Evolutionary conservation across 2,329 filamentous ascomycete species (phyloP).

Genomic region (Reticulascus tulasneorum): DNA sequence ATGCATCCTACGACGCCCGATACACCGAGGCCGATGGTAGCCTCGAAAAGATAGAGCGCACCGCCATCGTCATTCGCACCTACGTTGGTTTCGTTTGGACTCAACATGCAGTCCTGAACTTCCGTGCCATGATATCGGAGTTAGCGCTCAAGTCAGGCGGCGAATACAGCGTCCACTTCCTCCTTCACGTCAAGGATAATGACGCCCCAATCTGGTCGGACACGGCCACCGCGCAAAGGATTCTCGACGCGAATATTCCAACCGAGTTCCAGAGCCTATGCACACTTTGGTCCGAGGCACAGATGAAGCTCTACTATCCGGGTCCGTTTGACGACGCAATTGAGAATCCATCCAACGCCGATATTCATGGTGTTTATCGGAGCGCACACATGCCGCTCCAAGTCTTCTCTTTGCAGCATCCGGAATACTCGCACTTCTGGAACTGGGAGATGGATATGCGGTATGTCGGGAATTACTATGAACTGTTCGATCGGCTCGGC

Average conservation of each 20-base stretch:
- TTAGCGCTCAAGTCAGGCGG: constrained; percentile 72
- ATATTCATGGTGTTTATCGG: constrained; percentile 67
- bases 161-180: constrained; percentile 78
- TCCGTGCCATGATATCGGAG: constrained; percentile 78
- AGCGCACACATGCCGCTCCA: constrained; percentile 60
- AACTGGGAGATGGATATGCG: constrained; percentile 70
- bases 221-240: constrained; percentile 64
- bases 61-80: constrained; percentile 73
- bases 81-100: constrained; percentile 80
- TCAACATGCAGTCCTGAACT: constrained; percentile 70
- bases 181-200: constrained; percentile 80
- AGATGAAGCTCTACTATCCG: constrained; percentile 76
- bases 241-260: constrained; percentile 63
- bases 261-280: constrained; percentile 76
- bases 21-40: constrained; percentile 6
- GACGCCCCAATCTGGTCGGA: constrained; percentile 79
- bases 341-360: constrained; percentile 50
- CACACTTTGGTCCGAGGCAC: constrained; percentile 78
- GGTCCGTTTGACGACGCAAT: constrained; percentile 67
- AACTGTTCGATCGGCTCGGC: constrained; percentile 65
- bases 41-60: constrained; percentile 51
- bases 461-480: constrained; percentile 64
- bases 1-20: constrained; percentile 1
- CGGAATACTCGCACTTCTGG: constrained; percentile 65
- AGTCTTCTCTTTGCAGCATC: constrained; percentile 59